These are phyloP conservation scores for Hortiboletus campestris DNA, from an alignment of 768 basidiomycete species.

Conservation along the genomic window DNA sequence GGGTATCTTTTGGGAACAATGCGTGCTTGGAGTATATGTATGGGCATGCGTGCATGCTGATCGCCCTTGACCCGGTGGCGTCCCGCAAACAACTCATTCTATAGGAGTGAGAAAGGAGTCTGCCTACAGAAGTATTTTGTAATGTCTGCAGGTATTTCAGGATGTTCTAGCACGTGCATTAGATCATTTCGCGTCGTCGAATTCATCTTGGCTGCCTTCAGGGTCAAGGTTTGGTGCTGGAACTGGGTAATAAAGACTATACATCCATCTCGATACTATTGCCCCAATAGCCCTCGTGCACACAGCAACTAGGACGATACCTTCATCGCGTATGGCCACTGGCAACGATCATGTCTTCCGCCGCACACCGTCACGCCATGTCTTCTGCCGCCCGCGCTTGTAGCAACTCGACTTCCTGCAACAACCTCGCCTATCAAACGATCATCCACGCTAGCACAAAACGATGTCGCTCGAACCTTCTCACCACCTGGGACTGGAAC, in stretches of 20 bases:
- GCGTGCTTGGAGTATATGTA: background rate
- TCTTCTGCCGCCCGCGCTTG: conserved; percentile 49
- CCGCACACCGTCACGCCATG: conserved; percentile 31
- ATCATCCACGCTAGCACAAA: background rate
- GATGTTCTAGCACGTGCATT: background rate
- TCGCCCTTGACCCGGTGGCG: background rate
- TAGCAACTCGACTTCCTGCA: conserved; percentile 56
- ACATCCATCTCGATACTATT: background rate
- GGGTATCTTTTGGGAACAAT: background rate
- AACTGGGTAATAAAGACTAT: background rate
- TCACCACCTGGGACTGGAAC: conserved; percentile 54
- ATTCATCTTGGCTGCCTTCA: background rate
- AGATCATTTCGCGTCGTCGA: background rate
- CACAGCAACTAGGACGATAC: conserved; percentile 13
- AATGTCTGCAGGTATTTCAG: too few relatives aligned
- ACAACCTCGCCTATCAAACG: conserved; percentile 48
- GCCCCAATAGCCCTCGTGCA: background rate
- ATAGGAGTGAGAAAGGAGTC: too few relatives aligned
- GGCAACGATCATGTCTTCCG: conserved; percentile 29
- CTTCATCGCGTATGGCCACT: conserved; percentile 33
- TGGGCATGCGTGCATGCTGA: background rate
- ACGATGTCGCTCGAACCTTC: conserved; percentile 18
- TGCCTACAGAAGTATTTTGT: too few relatives aligned
- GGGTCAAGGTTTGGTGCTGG: background rate
- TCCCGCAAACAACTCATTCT: background rate